Evolutionary conservation across 805 yeast genomes (phyloP).

Genomic region (Metschnikowia lachancei): DNA sequence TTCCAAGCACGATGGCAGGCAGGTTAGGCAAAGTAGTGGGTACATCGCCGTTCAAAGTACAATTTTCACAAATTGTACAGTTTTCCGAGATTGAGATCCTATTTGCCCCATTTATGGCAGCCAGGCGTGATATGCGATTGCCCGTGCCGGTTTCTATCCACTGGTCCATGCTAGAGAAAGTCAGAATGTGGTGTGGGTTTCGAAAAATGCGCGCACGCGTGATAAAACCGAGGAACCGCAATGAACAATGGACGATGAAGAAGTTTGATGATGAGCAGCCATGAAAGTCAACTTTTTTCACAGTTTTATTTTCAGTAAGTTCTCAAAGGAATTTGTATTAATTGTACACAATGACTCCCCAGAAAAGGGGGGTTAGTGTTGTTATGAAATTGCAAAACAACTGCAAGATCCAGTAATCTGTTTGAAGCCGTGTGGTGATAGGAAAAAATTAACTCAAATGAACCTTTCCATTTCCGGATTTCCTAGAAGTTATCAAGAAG

Average conservation of each 20-base stretch:
- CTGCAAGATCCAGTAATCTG: no score
- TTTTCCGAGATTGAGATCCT: conserved; percentile 47
- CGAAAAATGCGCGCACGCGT: neutral
- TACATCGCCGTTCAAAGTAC: conserved; percentile 36
- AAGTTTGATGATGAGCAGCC: neutral
- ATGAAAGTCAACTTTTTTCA: neutral
- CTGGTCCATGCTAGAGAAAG: conserved; percentile 2
- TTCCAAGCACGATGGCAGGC: conserved; percentile 44
- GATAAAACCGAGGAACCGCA: neutral
- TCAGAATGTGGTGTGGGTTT: neutral
- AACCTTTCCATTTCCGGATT: no score
- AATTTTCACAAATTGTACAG: conserved; percentile 41
- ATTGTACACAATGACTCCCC: no score
- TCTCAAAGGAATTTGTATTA: no score
- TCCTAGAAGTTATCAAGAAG: no score
- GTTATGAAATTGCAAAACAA: no score
- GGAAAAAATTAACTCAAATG: no score
- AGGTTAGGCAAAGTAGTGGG: conserved; percentile 11
- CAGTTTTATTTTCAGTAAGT: no score
- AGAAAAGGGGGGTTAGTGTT: no score
- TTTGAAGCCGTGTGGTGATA: no score
- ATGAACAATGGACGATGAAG: neutral
- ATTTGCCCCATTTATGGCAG: conserved; percentile 43
- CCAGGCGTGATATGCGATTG: conserved; percentile 46
- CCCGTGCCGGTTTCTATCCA: conserved; percentile 54